These are phyloP conservation scores for Nelumbo lutea DNA, from an alignment of 164 flowering plant species.

Conservation along the genomic window DNA sequence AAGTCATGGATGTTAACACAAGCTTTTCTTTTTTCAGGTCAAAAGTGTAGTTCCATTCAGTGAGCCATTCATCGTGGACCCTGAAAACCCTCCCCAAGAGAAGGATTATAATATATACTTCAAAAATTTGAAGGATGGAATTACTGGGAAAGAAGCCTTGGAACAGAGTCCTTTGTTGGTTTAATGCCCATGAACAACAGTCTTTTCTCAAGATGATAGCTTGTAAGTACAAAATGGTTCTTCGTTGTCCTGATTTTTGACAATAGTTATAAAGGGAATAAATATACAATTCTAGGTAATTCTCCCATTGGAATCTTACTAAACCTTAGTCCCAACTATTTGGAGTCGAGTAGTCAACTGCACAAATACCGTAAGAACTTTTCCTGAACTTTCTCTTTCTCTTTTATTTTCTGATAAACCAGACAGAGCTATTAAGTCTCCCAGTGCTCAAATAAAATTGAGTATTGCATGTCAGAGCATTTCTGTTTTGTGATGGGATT, in stretches of 20 bases:
- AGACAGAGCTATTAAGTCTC: no score
- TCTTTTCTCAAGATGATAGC: neutral
- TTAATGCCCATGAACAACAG: constrained; percentile 21
- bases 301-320: neutral
- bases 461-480: neutral
- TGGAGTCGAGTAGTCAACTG: no score
- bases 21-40: constrained; percentile 47
- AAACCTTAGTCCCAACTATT: neutral
- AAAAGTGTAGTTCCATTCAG: constrained; percentile 85
- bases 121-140: constrained; percentile 78
- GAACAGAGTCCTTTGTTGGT: constrained; percentile 50
- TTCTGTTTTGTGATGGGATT: neutral
- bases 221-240: neutral
- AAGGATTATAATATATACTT: constrained; percentile 79
- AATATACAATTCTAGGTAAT: neutral
- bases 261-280: neutral
- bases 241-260: neutral
- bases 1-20: neutral
- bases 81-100: constrained; percentile 88
- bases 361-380: no score
- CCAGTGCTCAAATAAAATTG: neutral
- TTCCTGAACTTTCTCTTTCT: no score
- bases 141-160: constrained; percentile 78
- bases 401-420: no score
- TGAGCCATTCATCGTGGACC: constrained; percentile 83